A percentile compares a stretch with the other conserved stretches of the same genome.
Conservation (phyloP, 495 filamentous ascomycete genomes). For the Jackrogersella multiformis region DNA sequence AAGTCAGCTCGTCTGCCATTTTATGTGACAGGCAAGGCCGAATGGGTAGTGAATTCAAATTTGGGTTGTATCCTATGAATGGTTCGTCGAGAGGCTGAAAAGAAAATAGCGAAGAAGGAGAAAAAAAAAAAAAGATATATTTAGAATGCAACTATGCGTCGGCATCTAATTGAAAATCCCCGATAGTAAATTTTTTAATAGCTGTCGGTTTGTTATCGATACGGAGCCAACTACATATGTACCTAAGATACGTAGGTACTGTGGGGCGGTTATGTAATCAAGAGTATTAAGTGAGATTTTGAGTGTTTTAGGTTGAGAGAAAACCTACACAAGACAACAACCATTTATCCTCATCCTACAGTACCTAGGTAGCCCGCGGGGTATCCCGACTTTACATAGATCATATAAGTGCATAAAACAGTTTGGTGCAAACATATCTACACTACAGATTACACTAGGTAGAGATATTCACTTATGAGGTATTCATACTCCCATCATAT, state of each 20-base stretch:
- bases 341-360: too few relatives aligned
- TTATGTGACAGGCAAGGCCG: not conserved
- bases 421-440: too few relatives aligned
- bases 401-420: not conserved
- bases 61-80: too few relatives aligned
- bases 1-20: conserved; percentile 20
- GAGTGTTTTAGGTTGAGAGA: too few relatives aligned
- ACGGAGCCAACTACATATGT: not conserved
- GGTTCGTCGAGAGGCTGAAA: too few relatives aligned
- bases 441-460: not conserved
- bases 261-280: too few relatives aligned
- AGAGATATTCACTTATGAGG: not conserved
- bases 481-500: conserved; percentile 3
- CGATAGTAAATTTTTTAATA: conserved; percentile 32
- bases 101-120: not conserved
- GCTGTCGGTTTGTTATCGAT: conserved; percentile 23
- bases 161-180: conserved; percentile 8
- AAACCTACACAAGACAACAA: too few relatives aligned
- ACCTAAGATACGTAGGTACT: too few relatives aligned
- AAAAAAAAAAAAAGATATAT: not conserved
- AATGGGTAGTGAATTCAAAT: not conserved
- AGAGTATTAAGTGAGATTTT: too few relatives aligned
- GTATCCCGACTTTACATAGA: not conserved
- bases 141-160: not conserved
- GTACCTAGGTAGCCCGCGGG: too few relatives aligned